Evolutionary conservation across 73 alveolate genomes (phyloP).

Genomic region (Paramecium pentaurelia): DNA sequence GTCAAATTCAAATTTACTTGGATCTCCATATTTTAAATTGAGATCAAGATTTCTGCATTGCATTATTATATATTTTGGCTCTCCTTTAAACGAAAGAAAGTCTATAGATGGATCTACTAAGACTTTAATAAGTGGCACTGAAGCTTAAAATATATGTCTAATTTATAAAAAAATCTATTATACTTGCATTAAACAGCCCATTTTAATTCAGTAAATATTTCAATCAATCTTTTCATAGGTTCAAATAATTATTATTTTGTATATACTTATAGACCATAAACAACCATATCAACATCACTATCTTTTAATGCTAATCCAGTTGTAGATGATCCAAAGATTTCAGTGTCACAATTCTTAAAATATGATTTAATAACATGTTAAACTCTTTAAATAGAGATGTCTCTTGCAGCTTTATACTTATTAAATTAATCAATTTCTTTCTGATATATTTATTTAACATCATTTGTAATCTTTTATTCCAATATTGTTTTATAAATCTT

Average conservation of each 20-base stretch:
- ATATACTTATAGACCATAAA: background rate
- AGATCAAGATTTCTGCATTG: background rate
- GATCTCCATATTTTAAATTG: background rate
- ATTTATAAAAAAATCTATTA: background rate
- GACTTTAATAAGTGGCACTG: conserved; percentile 26
- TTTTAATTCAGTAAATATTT: background rate
- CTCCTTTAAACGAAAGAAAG: background rate
- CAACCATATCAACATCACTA: conserved; percentile 47
- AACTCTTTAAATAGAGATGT: background rate
- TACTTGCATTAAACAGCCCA: conserved; percentile 43
- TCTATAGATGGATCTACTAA: conserved; percentile 21
- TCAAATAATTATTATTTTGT: conserved; percentile 9
- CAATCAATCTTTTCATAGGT: conserved; percentile 37
- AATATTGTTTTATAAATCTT: background rate
- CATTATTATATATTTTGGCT: background rate
- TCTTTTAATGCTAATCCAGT: conserved; percentile 36
- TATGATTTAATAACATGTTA: background rate
- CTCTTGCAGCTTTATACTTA: conserved; percentile 19
- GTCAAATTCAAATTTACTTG: background rate
- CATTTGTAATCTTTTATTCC: background rate
- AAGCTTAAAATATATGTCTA: conserved; percentile 29
- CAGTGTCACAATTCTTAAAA: background rate
- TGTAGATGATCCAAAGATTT: conserved; percentile 14
- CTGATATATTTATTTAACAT: background rate
- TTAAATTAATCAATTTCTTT: background rate